Evolutionary conservation across 352 stramenopile genomes (phyloP).

Genomic region (Phytopythium delawarense): DNA sequence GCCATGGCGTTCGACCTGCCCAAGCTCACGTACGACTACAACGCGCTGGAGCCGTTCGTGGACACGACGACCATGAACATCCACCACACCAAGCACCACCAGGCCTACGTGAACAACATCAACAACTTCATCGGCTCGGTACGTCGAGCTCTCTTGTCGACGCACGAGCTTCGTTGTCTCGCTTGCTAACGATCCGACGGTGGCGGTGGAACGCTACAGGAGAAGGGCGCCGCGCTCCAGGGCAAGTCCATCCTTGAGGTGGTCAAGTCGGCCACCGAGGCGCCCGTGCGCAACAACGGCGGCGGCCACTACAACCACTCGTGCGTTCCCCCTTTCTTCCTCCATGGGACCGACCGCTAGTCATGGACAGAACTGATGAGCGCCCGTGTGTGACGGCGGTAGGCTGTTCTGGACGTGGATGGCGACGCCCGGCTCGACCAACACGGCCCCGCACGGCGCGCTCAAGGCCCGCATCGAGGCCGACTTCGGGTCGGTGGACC

Average conservation of each 20-base stretch:
- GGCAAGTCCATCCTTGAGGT: conserved; percentile 83
- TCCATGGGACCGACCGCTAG: no score
- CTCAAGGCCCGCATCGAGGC: conserved; percentile 85
- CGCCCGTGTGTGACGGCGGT: background rate
- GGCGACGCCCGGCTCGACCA: conserved; percentile 65
- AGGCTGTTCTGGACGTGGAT: conserved; percentile 94
- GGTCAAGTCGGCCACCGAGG: conserved; percentile 65
- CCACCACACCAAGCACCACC: conserved; percentile 92
- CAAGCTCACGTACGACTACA: conserved; percentile 84
- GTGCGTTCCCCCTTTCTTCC: conserved; percentile 14
- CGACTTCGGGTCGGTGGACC: conserved; percentile 89
- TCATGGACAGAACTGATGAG: background rate
- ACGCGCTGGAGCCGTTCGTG: conserved; percentile 86
- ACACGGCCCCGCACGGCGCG: conserved; percentile 70
- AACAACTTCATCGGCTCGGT: conserved; percentile 82
- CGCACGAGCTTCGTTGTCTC: no score
- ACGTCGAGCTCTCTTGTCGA: conserved; percentile 6
- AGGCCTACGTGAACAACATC: conserved; percentile 89
- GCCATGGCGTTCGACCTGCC: conserved; percentile 76
- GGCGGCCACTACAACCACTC: conserved; percentile 85
- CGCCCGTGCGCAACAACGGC: conserved; percentile 80
- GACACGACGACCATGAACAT: conserved; percentile 89
- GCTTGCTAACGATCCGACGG: background rate
- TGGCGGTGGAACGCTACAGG: conserved; percentile 16
- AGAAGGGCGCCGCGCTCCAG: conserved; percentile 64